A percentile compares a stretch with the other conserved stretches of the same genome.
Conservation (phyloP, 108 stramenopile species). For the Craspedostauros australis region DNA sequence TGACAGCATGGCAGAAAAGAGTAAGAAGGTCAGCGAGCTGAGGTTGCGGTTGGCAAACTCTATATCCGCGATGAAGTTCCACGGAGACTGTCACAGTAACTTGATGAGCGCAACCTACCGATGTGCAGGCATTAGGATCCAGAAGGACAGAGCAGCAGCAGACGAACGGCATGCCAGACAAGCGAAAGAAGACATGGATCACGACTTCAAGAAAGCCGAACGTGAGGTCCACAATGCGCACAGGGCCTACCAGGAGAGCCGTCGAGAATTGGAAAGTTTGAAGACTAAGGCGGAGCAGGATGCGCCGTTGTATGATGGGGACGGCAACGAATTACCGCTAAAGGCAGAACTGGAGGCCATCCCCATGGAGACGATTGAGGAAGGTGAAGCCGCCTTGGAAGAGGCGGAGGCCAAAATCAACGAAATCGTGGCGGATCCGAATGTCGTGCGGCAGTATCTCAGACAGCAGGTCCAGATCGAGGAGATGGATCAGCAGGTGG, state of each 20-base stretch:
- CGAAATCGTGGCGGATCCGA: constrained; percentile 50
- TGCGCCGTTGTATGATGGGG: constrained; percentile 39
- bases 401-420: constrained; percentile 52
- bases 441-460: constrained; percentile 61
- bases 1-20: constrained; percentile 57
- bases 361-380: constrained; percentile 22
- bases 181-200: constrained; percentile 23
- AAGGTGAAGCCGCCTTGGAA: constrained; percentile 50
- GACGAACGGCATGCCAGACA: constrained; percentile 37
- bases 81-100: constrained; percentile 38
- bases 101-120: constrained; percentile 41
- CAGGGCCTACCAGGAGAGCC: background rate
- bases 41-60: constrained; percentile 34
- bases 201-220: background rate
- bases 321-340: constrained; percentile 31
- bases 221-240: constrained; percentile 3
- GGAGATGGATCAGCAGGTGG: constrained; percentile 39
- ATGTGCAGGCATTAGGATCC: constrained; percentile 41
- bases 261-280: background rate
- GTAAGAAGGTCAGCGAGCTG: constrained; percentile 29
- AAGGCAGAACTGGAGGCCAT: constrained; percentile 15
- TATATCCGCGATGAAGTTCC: constrained; percentile 36
- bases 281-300: constrained; percentile 8
- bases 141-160: constrained; percentile 35
- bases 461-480: constrained; percentile 51